Evolutionary conservation across 345 rosid genomes (phyloP).

Genomic region (Lepidium aucheri): DNA sequence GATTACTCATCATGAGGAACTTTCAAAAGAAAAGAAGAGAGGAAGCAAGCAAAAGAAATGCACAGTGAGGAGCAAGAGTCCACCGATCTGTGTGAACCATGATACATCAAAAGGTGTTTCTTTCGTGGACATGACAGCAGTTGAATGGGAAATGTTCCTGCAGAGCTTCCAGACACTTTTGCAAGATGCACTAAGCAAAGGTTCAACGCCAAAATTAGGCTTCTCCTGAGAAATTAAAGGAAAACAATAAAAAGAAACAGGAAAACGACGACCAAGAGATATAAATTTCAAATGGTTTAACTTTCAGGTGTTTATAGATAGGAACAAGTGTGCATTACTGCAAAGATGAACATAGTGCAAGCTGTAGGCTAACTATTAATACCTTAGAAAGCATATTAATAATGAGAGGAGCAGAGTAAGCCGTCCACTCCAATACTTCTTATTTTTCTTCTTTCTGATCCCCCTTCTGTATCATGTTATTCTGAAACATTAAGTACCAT

Average conservation of each 20-base stretch:
- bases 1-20: slow-evolving; percentile 20
- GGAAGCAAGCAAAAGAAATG: slow-evolving; percentile 1
- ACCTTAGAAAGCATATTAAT: slow-evolving; percentile 30
- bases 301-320: slow-evolving; percentile 23
- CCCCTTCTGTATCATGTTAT: slow-evolving; percentile 16
- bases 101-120: slow-evolving; percentile 34
- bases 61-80: slow-evolving; percentile 38
- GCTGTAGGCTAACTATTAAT: slow-evolving; percentile 25
- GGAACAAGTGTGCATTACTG: slow-evolving; percentile 28
- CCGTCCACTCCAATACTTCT: slow-evolving; percentile 32
- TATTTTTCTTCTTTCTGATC: slow-evolving; percentile 22
- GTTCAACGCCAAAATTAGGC: slow-evolving; percentile 43
- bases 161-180: slow-evolving; percentile 46
- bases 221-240: slow-evolving; percentile 45
- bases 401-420: slow-evolving; percentile 21
- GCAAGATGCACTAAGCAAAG: slow-evolving; percentile 40
- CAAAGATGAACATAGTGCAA: slow-evolving; percentile 25
- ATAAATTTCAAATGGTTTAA: slow-evolving; percentile 21
- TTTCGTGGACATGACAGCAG: slow-evolving; percentile 50
- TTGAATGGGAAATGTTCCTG: slow-evolving; percentile 58
- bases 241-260: slow-evolving; percentile 13
- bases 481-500: slow-evolving; percentile 15
- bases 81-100: slow-evolving; percentile 3
- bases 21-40: slow-evolving; percentile 3
- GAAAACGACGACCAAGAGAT: slow-evolving; percentile 16